Evolutionary conservation across 805 yeast species (phyloP), one percentile per base, ranked within the genome.

Genomic region (Pichia kluyveri): DNA sequence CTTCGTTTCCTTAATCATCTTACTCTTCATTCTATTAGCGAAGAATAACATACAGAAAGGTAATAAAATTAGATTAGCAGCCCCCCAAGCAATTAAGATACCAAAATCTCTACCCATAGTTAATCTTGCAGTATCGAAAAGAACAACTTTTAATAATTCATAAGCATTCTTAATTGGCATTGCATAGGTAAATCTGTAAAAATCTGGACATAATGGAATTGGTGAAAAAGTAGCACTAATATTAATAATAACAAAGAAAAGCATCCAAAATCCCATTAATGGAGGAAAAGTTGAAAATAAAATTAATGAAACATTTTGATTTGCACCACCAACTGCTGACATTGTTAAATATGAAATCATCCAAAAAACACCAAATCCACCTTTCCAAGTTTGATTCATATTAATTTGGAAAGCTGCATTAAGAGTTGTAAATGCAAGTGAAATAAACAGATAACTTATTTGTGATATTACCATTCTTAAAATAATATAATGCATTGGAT

Each of bases 331-430:
- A 36, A 84, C 83, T 0, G 90, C 86, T 52, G 79, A 67, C 86
- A 86, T 80, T 8, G 86, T 75, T 44, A 86, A 55, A 60, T 69
- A 86, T 8, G 80, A 72, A 34, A 79, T 55, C 77, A 82, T 73
- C 95, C 95, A 86, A 52, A 75, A 76, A 1, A 85, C 80, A 38
- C 86, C 72, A 62, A 85, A 85, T 0, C 95, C 95, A 9, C 80
- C 77, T 31, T 64, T 69, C 67, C 78, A 84, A 0, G 86, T 66
- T 3, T 46, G 57, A 14, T 76, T 71, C 60, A 82, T 75, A 55
- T 78, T 75, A 31, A 83, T 72, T 57, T 83, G 87, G 69, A 79
- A 81, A 1, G 86, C 86, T 17, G 83, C 75, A 38, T 86, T 73
- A 6, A 86, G 78, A 34, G 78, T 64, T 27, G 81, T 71, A 56